phyloP scores from a whole-genome alignment of 2,329 filamentous ascomycete species.

The Colletotrichum karsti region DNA sequence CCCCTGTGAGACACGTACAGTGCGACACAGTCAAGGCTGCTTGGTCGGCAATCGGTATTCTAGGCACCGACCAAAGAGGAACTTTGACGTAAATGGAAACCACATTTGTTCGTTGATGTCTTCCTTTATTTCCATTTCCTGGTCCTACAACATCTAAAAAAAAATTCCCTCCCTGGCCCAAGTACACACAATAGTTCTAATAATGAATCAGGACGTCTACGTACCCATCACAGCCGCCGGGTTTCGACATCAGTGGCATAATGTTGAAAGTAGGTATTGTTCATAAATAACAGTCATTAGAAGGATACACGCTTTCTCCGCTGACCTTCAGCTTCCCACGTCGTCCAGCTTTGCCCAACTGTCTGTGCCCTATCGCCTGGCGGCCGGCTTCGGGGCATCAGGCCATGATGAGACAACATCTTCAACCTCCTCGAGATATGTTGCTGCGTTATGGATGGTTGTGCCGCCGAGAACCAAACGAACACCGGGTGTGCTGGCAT shows the following conservation, averaged over 20 bases:
- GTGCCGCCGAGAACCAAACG: slow-evolving; percentile 91
- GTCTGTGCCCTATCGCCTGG: slow-evolving; percentile 34
- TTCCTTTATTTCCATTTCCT: too few relatives aligned
- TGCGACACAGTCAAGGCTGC: not conserved
- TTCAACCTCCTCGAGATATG: slow-evolving; percentile 91
- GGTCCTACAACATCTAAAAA: too few relatives aligned
- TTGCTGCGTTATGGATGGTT: slow-evolving; percentile 84
- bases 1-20: too few relatives aligned
- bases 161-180: too few relatives aligned
- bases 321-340: not conserved
- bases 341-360: not conserved
- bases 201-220: too few relatives aligned
- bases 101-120: too few relatives aligned
- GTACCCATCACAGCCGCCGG: too few relatives aligned
- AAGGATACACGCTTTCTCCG: not conserved
- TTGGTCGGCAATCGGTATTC: not conserved
- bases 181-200: too few relatives aligned
- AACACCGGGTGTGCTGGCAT: slow-evolving; percentile 88
- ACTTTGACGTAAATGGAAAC: too few relatives aligned
- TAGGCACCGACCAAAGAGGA: too few relatives aligned
- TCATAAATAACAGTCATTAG: not conserved
- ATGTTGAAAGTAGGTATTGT: not conserved
- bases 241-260: too few relatives aligned
- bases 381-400: slow-evolving; percentile 54
- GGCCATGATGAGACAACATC: slow-evolving; percentile 90